Evolutionary conservation across 441 rosid genomes (phyloP).

Genomic region (Isatis lusitanica): DNA sequence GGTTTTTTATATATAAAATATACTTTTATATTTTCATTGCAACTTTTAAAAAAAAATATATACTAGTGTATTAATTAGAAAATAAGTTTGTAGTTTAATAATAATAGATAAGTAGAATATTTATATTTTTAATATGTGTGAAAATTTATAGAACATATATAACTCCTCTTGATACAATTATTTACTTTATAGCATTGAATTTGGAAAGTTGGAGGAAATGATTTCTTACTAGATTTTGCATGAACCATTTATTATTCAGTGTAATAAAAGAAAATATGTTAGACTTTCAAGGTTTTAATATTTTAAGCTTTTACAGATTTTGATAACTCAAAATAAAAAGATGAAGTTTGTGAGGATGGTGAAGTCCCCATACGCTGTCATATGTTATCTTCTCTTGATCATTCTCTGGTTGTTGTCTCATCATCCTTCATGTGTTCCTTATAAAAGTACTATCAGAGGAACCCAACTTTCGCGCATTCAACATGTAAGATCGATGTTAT

Average conservation of each 20-base stretch:
- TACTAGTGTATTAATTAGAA: too few species aligned
- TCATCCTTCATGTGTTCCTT: conserved; percentile 10
- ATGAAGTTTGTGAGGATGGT: conserved; percentile 15
- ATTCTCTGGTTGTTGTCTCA: conserved; percentile 28
- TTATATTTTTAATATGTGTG: not conserved
- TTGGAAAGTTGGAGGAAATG: not conserved
- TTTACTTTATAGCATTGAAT: not conserved
- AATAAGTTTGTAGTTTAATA: too few species aligned
- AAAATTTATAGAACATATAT: too few species aligned
- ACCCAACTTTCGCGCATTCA: not conserved
- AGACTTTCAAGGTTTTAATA: not conserved
- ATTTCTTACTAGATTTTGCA: not conserved
- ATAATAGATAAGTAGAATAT: too few species aligned
- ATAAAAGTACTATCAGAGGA: not conserved
- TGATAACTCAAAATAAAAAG: not conserved
- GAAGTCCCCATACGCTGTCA: conserved; percentile 15
- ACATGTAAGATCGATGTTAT: conserved; percentile 26
- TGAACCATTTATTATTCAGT: not conserved
- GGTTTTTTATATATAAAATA: too few species aligned
- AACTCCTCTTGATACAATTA: not conserved
- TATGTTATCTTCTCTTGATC: conserved; percentile 22
- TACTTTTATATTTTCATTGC: too few species aligned
- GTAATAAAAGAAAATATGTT: not conserved
- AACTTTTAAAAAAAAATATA: too few species aligned
- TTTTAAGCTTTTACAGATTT: not conserved